phyloP scores from a whole-genome alignment of 495 filamentous ascomycete genomes.

The Filosporella fistucella region DNA sequence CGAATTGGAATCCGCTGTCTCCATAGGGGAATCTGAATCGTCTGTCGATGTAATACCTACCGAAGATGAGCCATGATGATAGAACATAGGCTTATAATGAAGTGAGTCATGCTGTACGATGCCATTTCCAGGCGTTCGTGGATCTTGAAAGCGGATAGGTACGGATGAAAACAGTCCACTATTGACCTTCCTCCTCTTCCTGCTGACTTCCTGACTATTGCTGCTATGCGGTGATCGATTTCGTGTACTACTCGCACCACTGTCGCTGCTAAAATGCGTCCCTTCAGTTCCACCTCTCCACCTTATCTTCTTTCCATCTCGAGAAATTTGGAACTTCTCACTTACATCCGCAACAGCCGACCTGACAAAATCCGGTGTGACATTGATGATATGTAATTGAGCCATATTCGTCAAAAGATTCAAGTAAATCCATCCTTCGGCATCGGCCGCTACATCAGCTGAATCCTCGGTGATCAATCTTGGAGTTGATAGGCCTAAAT shows the following conservation, averaged over 20 bases:
- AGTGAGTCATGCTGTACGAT: conserved; percentile 28
- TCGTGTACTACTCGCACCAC: conserved; percentile 34
- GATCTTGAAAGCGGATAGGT: conserved; percentile 24
- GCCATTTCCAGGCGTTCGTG: conserved; percentile 12
- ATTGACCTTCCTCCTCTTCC: conserved; percentile 27
- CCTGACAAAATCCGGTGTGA: conserved; percentile 68
- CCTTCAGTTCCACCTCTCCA: conserved; percentile 65
- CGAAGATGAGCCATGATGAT: conserved; percentile 39
- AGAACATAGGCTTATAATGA: conserved; percentile 62
- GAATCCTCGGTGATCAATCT: conserved; percentile 27
- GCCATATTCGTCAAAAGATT: conserved; percentile 77
- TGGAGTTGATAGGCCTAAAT: conserved; percentile 57
- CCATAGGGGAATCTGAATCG: conserved; percentile 27
- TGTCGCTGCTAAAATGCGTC: conserved; percentile 55
- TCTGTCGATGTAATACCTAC: conserved; percentile 38
- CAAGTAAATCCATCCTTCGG: conserved; percentile 74
- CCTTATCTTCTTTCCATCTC: conserved; percentile 67
- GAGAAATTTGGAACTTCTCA: conserved; percentile 64
- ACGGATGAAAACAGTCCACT: conserved; percentile 14
- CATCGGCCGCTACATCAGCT: conserved; percentile 43
- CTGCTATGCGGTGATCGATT: conserved; percentile 34
- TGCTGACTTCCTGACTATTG: conserved; percentile 32
- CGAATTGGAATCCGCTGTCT: neutral
- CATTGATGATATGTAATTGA: conserved; percentile 73
- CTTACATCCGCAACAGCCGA: conserved; percentile 61